Conservation (phyloP, 805 yeast species). For the Yarrowia yakushimensis region DNA sequence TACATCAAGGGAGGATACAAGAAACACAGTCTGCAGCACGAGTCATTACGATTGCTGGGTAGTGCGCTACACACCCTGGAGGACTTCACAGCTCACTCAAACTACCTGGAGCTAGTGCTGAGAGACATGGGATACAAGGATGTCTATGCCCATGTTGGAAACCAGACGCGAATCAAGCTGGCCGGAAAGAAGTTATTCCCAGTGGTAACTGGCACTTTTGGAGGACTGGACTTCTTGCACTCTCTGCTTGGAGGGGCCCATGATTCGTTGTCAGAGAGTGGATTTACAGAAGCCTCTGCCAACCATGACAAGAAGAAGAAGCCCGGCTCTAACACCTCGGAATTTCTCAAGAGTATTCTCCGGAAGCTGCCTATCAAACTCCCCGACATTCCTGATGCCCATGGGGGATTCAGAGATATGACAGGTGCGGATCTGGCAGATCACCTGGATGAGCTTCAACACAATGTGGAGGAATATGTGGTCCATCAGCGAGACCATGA, state of each 20-base stretch:
- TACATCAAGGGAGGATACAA: slow-evolving; percentile 21
- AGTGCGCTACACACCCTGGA: slow-evolving; percentile 33
- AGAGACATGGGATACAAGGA: slow-evolving; percentile 30
- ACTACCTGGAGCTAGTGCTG: slow-evolving; percentile 30
- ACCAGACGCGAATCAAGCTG: slow-evolving; percentile 28
- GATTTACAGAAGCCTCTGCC: slow-evolving; percentile 29
- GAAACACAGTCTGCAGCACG: slow-evolving; percentile 26
- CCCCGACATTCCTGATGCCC: slow-evolving; percentile 23
- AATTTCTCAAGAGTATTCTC: slow-evolving; percentile 17
- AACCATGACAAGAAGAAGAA: slow-evolving; percentile 25
- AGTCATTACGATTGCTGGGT: slow-evolving; percentile 31
- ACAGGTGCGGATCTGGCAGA: slow-evolving; percentile 12
- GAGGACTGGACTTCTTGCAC: slow-evolving; percentile 32
- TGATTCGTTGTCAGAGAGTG: slow-evolving; percentile 31
- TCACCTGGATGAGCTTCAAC: slow-evolving; percentile 18
- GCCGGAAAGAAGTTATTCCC: slow-evolving; percentile 31
- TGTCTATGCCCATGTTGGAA: slow-evolving; percentile 33
- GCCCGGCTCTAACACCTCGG: slow-evolving; percentile 11
- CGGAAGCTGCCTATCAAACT: slow-evolving; percentile 21
- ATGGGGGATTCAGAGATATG: slow-evolving; percentile 25
- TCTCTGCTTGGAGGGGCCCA: slow-evolving; percentile 32
- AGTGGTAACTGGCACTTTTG: slow-evolving; percentile 34
- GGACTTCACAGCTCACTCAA: slow-evolving; percentile 33
- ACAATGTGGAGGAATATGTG: slow-evolving; percentile 17
- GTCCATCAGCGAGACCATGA: slow-evolving; percentile 16